Base-by-base conservation (phyloP, 768 basidiomycete genomes). In the Termitomyces heimii region DNA sequence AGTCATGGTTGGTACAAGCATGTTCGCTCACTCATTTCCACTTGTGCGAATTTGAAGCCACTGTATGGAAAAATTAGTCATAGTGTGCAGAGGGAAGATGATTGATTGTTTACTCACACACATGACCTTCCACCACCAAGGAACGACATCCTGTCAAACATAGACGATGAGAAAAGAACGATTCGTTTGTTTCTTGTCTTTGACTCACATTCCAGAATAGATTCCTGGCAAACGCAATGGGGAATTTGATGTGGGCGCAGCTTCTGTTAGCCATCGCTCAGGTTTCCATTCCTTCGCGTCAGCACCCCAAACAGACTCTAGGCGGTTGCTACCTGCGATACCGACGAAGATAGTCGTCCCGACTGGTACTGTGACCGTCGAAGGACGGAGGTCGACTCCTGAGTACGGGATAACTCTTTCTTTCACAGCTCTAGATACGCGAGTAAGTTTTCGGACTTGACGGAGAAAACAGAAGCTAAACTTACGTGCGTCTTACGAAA, bases 41-140 rank as follows among this genome's bases (percentile, higher is more conserved):
- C 69, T 65, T 79, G 72, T 5, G 83, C 80, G 60, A 82, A 83
- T 63, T 75, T 79, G 64, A 80, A 83, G 14, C 82, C 77, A 24
- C 76, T 77, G 47, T 16, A 1, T 40, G 44, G 34, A 50, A 10
- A 35, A 9, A 35, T 16, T n/a, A 53, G 28, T 28, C 26, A 39
- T 45, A 37, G 26, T 5, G 24, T 49, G 24, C 8, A 48, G 32
- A 37, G 22, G 47, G 14, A 56, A 40, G 28, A 20, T 18, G 39
- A 34, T 39, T 37, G 35, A 40, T 37, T 37, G 35, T 31, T 37
- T 7, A 69, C 74, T 70, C 59, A 80, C 82, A 82, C 74, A 68
- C 82, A 83, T 10, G 81, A 77, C 57, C 82, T 68, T 37, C 73
- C 68, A 5, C 82, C 83, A 12, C 80, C 81, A 29, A 83, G 69